These are phyloP conservation scores for Dendrobium catenatum DNA, from an alignment of 106 monocot species.

Conservation along the genomic window DNA sequence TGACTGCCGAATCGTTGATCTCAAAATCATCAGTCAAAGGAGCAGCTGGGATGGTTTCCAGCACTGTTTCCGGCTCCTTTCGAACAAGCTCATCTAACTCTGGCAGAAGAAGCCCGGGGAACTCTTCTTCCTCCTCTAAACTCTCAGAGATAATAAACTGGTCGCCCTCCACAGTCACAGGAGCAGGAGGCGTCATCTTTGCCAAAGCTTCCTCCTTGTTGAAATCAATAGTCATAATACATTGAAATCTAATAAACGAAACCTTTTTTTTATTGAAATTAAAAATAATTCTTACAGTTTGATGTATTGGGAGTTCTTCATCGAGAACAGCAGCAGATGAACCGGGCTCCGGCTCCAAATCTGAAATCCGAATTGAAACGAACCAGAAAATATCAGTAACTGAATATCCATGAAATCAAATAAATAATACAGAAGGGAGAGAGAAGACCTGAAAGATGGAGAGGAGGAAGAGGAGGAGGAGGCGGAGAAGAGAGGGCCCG, in stretches of 20 bases:
- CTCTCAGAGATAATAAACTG: neutral
- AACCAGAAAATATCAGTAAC: neutral
- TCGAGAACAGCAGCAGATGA: conserved; percentile 5
- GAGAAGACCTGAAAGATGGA: neutral
- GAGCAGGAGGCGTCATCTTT: conserved; percentile 11
- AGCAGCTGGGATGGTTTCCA: neutral
- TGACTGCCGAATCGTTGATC: conserved; percentile 1
- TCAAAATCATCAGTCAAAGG: neutral
- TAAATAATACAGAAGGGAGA: neutral
- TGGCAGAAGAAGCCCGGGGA: conserved; percentile 5
- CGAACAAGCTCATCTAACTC: conserved; percentile 15
- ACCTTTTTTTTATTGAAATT: neutral
- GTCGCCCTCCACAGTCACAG: neutral
- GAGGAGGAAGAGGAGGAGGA: conserved; percentile 12
- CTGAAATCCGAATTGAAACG: neutral
- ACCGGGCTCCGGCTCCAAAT: neutral
- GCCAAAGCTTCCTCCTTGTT: conserved; percentile 25
- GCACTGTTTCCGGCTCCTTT: conserved; percentile 8
- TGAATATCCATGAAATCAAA: neutral
- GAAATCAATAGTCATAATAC: neutral
- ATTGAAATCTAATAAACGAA: neutral
- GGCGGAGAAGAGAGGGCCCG: neutral
- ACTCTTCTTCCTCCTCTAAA: conserved; percentile 12
- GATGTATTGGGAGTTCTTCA: conserved; percentile 15
- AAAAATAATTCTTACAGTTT: conserved; percentile 22